These are phyloP conservation scores for Metschnikowia sp. DNA, from an alignment of 805 yeast species.

Conservation along the genomic window DNA sequence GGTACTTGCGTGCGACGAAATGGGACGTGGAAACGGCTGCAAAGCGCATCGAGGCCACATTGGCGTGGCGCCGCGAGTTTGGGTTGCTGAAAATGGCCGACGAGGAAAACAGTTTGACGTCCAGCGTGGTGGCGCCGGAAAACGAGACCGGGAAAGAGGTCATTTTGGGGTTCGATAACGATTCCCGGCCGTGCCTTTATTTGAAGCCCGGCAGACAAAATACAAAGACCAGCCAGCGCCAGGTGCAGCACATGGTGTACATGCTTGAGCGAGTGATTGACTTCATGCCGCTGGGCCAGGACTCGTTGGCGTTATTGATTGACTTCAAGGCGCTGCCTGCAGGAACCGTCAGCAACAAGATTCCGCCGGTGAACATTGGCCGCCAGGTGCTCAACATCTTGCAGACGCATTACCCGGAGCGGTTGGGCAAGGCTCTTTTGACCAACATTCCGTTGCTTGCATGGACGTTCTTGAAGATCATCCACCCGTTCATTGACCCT, in stretches of 20 bases:
- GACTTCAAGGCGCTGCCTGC: conserved; percentile 84
- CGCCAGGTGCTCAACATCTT: conserved; percentile 89
- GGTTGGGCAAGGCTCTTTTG: conserved; percentile 87
- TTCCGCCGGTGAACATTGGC: conserved; percentile 87
- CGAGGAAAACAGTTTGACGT: conserved; percentile 50
- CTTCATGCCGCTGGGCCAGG: conserved; percentile 96
- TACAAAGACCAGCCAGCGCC: conserved; percentile 84
- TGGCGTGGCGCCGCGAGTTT: conserved; percentile 93
- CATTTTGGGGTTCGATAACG: conserved; percentile 85
- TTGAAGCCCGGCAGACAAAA: conserved; percentile 94
- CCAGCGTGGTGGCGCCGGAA: conserved; percentile 58
- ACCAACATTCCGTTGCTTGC: conserved; percentile 94
- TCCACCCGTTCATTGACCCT: conserved; percentile 96
- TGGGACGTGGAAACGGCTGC: conserved; percentile 77
- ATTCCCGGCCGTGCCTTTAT: conserved; percentile 87
- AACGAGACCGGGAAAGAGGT: conserved; percentile 92
- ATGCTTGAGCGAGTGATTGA: conserved; percentile 91
- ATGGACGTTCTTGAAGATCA: conserved; percentile 86
- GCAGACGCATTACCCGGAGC: conserved; percentile 96
- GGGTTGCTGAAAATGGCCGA: conserved; percentile 50
- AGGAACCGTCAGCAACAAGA: conserved; percentile 56
- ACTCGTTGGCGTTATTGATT: conserved; percentile 82
- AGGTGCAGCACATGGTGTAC: conserved; percentile 93
- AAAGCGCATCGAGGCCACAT: conserved; percentile 67
- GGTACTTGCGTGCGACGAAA: conserved; percentile 91